A percentile compares a stretch with the other conserved stretches of the same genome.
phyloP scores from a whole-genome alignment of 768 basidiomycete species.

The Serpula lacrymans region DNA sequence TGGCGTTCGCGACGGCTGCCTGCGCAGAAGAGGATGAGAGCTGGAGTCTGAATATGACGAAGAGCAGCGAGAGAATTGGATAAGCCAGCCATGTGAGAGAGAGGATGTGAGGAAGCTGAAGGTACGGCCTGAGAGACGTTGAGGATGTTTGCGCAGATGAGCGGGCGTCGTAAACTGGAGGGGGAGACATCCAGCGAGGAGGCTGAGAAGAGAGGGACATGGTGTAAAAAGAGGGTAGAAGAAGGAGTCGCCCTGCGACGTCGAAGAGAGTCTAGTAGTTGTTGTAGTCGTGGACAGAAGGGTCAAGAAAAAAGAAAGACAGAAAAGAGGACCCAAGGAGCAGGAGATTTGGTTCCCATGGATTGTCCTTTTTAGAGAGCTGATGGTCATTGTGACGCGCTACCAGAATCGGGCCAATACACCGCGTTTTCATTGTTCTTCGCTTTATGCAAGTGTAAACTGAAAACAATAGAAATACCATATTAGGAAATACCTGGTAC shows the following conservation, averaged over 20 bases:
- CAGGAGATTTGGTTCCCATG: conserved; percentile 2
- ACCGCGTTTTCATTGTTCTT: too few species aligned
- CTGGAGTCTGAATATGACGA: conserved; percentile 81
- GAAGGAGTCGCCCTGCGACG: conserved; percentile 43
- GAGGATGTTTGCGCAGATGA: conserved; percentile 26
- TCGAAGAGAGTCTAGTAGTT: conserved; percentile 10
- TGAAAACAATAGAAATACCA: too few species aligned
- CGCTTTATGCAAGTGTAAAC: too few species aligned
- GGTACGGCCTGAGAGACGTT: conserved; percentile 69
- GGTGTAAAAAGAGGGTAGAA: conserved; percentile 17
- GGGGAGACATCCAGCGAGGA: conserved; percentile 35
- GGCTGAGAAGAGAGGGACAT: conserved; percentile 27
- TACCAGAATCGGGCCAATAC: too few species aligned
- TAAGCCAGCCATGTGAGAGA: conserved; percentile 91
- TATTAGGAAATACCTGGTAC: too few species aligned
- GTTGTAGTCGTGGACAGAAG: conserved; percentile 11
- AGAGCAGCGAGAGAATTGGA: conserved; percentile 83
- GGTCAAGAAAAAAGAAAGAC: conserved; percentile 5
- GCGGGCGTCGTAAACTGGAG: conserved; percentile 56
- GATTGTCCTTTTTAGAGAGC: conserved; percentile 21
- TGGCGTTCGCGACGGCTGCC: conserved; percentile 64
- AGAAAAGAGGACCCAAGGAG: conserved; percentile 11
- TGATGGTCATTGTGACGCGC: conserved; percentile 11
- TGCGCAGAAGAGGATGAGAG: conserved; percentile 70
- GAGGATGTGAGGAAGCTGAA: conserved; percentile 76